Conservation (phyloP, 805 yeast genomes). For the Candida nitratophila region DNA sequence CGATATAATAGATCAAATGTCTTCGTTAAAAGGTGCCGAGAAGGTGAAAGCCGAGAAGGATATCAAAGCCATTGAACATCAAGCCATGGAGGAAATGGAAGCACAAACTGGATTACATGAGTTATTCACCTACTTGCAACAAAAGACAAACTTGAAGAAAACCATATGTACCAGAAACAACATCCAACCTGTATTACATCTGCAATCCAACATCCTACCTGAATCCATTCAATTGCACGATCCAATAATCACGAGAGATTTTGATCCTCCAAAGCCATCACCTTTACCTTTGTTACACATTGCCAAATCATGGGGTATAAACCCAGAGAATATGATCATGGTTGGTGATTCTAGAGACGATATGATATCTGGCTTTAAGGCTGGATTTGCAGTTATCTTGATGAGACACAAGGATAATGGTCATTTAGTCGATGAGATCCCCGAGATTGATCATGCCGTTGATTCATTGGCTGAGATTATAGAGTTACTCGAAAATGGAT, state of each 20-base stretch:
- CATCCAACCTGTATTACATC: conserved; percentile 45
- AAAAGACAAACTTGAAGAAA: conserved; percentile 29
- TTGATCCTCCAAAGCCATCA: conserved; percentile 62
- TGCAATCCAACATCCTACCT: conserved; percentile 37
- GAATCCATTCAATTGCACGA: conserved; percentile 30
- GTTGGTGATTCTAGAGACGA: conserved; percentile 73
- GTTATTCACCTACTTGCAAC: conserved; percentile 29
- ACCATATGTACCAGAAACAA: conserved; percentile 61
- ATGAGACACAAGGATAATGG: conserved; percentile 45
- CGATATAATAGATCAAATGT: conserved; percentile 50
- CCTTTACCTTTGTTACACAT: conserved; percentile 58
- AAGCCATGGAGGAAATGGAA: conserved; percentile 54
- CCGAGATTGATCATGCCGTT: conserved; percentile 30
- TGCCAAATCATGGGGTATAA: conserved; percentile 38
- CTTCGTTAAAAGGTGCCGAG: conserved; percentile 32
- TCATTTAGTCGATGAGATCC: conserved; percentile 30
- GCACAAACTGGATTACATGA: conserved; percentile 40
- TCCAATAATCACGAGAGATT: conserved; percentile 55
- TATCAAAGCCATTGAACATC: conserved; percentile 47
- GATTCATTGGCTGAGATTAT: conserved; percentile 32
- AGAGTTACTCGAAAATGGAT: conserved; percentile 28
- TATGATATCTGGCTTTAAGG: conserved; percentile 54
- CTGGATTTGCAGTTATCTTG: conserved; percentile 54
- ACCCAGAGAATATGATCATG: conserved; percentile 48
- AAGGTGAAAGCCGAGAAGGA: conserved; percentile 37